Evolutionary conservation across 2,329 filamentous ascomycete genomes (phyloP), one percentile per base, ranked within the genome.

Genomic region (Oidium heveae): DNA sequence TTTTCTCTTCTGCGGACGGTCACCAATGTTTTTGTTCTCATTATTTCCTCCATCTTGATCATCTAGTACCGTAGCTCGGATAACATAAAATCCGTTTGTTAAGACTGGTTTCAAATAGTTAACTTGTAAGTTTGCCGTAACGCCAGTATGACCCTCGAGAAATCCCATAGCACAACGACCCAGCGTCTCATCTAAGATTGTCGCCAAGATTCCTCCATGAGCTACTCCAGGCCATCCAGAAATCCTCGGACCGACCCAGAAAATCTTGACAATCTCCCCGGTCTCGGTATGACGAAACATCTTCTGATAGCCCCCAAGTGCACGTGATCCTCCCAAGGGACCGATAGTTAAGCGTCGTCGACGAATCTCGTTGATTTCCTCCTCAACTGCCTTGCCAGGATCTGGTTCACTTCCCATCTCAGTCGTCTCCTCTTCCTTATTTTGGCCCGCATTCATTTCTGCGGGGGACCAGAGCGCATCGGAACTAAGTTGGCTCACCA

Each of bases 131-230:
- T 71, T 73, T 44, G 79, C 70, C 62, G 78, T 74, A 59, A 80
- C 67, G 61, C 75, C 73, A 36, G 72, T 73, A 47, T 69, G 66
- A 9, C 65, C 67, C 1, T 70, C 69, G 57, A 77, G 70, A 34
- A 65, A 63, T 49, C 66, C 63, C 55, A 77, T 68, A 12, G 76
- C 77, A 57, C 76, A 79, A 46, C 80, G 71, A n/a, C 78, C 77
- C 57, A 85, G 70, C 53, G 73, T 75, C 68, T 87, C 84, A 64
- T 84, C 76, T 39, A 87, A 67, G 3, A 84, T 65, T 0, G 79
- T 86, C 8, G 79, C 80, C 52, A 84, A 71, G 7, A 74, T 71
- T 15, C 84, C 84, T 55, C 84, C 84, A 67, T 89, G 84, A 53
- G 79, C 77, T 43, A 84, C 71, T 13, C 75, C 74, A 1, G 83